phyloP scores from a whole-genome alignment of 768 basidiomycete genomes.

The Auriscalpium vulgare region DNA sequence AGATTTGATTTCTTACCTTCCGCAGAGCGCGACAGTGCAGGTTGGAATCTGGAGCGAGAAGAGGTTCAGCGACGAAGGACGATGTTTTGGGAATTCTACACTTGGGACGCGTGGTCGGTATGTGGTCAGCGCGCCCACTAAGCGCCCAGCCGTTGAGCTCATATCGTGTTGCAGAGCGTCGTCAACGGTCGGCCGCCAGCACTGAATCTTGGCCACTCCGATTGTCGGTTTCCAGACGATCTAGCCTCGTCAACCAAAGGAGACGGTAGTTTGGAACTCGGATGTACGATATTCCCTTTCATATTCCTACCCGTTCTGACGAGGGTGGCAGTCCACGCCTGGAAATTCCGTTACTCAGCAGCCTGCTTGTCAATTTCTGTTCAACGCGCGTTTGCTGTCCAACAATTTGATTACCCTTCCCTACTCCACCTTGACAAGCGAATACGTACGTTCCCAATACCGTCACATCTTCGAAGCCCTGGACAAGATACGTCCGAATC shows the following conservation, averaged over 20 bases:
- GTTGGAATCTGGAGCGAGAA: constrained; percentile 36
- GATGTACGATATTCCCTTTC: constrained; percentile 28
- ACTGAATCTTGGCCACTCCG: constrained; percentile 38
- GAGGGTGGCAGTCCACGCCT: constrained; percentile 20
- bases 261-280: constrained; percentile 31
- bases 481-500: constrained; percentile 22
- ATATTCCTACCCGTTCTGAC: not conserved
- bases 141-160: too few species aligned
- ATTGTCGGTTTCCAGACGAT: constrained; percentile 46
- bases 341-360: constrained; percentile 39
- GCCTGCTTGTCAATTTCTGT: constrained; percentile 37
- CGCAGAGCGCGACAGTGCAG: constrained; percentile 43
- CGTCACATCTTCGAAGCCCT: constrained; percentile 36
- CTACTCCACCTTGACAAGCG: constrained; percentile 42
- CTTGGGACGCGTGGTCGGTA: constrained; percentile 9
- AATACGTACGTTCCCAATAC: constrained; percentile 43
- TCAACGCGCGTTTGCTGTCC: constrained; percentile 34
- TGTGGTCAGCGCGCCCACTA: constrained; percentile 29
- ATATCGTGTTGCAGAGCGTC: constrained; percentile 27
- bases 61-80: constrained; percentile 39
- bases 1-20: not conserved
- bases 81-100: constrained; percentile 47
- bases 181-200: constrained; percentile 42
- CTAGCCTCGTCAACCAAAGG: constrained; percentile 23
- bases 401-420: constrained; percentile 32